Conservation (phyloP, 2,329 filamentous ascomycete species). For the Pseudogymnoascus sp. region DNA sequence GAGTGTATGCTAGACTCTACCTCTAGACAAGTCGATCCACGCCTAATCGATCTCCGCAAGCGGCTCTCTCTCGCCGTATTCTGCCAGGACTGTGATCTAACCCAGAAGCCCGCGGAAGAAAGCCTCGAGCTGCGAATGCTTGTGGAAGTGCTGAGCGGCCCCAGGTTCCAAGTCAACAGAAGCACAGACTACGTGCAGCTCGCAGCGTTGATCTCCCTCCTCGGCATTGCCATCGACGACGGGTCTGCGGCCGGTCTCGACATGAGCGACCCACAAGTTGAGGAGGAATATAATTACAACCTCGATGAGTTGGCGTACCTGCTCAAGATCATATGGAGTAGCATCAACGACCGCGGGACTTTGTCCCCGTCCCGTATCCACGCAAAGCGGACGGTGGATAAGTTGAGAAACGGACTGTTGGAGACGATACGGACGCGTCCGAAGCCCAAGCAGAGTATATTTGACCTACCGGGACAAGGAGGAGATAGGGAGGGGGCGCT, state of each 20-base stretch:
- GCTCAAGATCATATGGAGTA: conserved; percentile 48
- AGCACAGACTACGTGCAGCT: conserved; percentile 62
- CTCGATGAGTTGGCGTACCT: conserved; percentile 58
- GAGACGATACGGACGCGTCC: conserved; percentile 58
- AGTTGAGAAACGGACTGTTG: conserved; percentile 63
- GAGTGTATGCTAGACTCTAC: conserved; percentile 48
- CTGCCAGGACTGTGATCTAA: conserved; percentile 41
- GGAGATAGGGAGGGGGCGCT: neutral
- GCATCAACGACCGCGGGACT: conserved; percentile 67
- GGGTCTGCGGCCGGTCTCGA: conserved; percentile 33
- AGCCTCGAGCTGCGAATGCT: conserved; percentile 33
- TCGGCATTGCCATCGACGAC: conserved; percentile 69
- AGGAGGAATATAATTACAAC: conserved; percentile 56
- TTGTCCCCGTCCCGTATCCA: conserved; percentile 64
- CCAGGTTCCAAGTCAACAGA: conserved; percentile 44
- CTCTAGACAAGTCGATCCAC: too few species aligned
- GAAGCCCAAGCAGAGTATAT: conserved; percentile 50
- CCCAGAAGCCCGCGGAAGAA: conserved; percentile 34
- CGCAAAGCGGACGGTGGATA: conserved; percentile 67
- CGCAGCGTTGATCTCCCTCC: conserved; percentile 53
- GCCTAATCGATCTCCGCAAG: conserved; percentile 52
- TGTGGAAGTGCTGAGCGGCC: conserved; percentile 37
- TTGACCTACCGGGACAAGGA: neutral
- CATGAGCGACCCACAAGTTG: conserved; percentile 27
- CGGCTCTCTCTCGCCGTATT: conserved; percentile 58